Conservation (phyloP, 176 grass and related monocot genomes). For the Oryza coarctata region DNA sequence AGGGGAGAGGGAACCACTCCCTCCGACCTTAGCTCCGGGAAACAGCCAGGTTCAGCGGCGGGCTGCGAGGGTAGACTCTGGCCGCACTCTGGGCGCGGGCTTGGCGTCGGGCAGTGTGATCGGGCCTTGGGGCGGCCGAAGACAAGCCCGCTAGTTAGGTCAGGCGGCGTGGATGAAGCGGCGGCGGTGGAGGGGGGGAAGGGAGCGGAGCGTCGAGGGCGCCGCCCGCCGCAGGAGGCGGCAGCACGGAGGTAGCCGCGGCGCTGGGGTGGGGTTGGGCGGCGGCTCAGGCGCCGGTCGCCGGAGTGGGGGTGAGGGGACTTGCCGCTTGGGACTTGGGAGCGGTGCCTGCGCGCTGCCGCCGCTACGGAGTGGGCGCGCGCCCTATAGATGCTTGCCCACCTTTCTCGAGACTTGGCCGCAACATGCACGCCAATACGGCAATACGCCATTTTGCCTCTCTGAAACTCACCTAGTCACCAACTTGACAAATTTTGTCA, state of each 20-base stretch:
- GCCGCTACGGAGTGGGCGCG: neutral
- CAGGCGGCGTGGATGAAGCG: neutral
- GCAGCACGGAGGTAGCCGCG: neutral
- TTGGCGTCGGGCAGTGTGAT: neutral
- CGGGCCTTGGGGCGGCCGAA: neutral
- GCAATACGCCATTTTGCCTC: neutral
- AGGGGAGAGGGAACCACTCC: too few relatives aligned
- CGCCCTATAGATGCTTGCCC: neutral
- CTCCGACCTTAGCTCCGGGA: neutral
- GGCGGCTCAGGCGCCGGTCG: neutral
- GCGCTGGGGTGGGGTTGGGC: neutral
- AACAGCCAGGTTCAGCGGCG: neutral
- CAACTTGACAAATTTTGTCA: neutral
- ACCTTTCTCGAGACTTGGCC: neutral
- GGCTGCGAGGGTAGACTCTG: neutral
- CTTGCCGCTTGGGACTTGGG: too few relatives aligned
- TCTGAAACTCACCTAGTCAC: neutral
- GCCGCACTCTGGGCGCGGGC: too few relatives aligned
- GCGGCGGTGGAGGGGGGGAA: neutral
- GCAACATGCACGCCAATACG: neutral
- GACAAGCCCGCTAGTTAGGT: neutral
- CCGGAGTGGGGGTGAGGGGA: neutral
- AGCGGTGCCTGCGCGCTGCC: neutral
- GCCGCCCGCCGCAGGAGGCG: neutral
- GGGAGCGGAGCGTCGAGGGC: neutral